A percentile compares a stretch with the other conserved stretches of the same genome.
Conservation (phyloP, 2,329 filamentous ascomycete species). For the Ceratocystis ficicola region DNA sequence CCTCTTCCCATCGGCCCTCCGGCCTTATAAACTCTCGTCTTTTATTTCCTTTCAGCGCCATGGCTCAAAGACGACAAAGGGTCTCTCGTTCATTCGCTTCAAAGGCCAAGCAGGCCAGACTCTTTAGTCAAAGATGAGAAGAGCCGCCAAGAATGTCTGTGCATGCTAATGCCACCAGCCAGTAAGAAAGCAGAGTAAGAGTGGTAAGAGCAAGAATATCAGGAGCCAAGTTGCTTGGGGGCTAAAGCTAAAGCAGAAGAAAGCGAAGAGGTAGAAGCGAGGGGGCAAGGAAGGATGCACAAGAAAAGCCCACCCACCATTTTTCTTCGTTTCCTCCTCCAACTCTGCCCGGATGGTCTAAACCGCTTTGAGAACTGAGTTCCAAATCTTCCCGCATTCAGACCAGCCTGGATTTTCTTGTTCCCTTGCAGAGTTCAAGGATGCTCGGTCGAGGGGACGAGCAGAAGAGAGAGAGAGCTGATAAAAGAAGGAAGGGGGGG, state of each 20-base stretch:
- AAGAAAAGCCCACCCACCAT: no score
- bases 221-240: neutral
- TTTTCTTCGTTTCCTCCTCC: neutral
- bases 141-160: neutral
- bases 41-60: neutral
- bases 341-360: neutral
- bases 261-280: neutral
- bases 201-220: neutral
- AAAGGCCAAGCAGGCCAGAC: neutral
- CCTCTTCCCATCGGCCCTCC: neutral
- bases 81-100: neutral
- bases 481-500: neutral
- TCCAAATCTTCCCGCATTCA: constrained; percentile 1
- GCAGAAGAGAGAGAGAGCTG: neutral
- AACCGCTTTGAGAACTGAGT: constrained; percentile 1
- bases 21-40: neutral
- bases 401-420: constrained; percentile 8
- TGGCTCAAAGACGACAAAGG: neutral
- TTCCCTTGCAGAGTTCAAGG: neutral
- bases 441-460: neutral
- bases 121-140: neutral
- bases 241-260: neutral
- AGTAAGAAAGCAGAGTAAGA: neutral
- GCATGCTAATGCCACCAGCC: neutral
- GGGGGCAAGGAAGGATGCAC: neutral